Evolutionary conservation across 1,284 basidiomycete species (phyloP), one percentile per base, ranked within the genome.

Genomic region (Papiliotrema flavescens): DNA sequence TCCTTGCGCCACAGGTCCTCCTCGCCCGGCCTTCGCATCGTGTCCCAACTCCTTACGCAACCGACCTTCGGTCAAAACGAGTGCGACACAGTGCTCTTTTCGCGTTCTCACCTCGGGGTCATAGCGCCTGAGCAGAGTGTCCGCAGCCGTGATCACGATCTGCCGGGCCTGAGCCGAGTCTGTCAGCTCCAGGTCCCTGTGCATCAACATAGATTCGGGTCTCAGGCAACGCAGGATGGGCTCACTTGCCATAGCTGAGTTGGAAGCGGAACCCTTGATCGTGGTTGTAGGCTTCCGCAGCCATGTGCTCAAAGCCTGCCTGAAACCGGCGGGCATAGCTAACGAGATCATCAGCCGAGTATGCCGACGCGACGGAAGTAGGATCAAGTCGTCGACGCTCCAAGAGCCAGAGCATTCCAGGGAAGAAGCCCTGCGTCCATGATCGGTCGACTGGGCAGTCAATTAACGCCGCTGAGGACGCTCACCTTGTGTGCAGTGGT

Each of bases 231-330:
- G 28, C 39, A 40, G 17, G 15, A 11, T 17, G 23, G 5, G 62
- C 67, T 59, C 57, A 69, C 68, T 49, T 50, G 17, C 70, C 70
- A 51, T 59, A 73, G 9, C 53, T 60, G 19, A 70, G 60, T 56
- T 70, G 69, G 51, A 71, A 73, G n/a, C 70, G 53, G 56, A 73
- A 73, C 3, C 70, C 70, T 45, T 73, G 70, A 59, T 73, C 69
- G 49, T 73, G 71, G 51, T 73, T 73, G 22, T 43, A 39, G 17
- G 61, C 62, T 3, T 59, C 63, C 24, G 60, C 46, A 11, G 63
- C 63, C 37, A 62, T 40, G 23, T 59, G 51, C 23, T 57, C 54
- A 55, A 67, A 71, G 22, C 53, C 53, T 9, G 56, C 61, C 53
- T 71, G 69, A 44, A 57, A 73, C 53, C 61, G 51, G 23, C 66